Percentiles rank a stretch among this genome's conserved stretches.
Evolutionary conservation across 2,329 filamentous ascomycete genomes (phyloP).

Genomic region (Aspergillus fumigatiaffinis): DNA sequence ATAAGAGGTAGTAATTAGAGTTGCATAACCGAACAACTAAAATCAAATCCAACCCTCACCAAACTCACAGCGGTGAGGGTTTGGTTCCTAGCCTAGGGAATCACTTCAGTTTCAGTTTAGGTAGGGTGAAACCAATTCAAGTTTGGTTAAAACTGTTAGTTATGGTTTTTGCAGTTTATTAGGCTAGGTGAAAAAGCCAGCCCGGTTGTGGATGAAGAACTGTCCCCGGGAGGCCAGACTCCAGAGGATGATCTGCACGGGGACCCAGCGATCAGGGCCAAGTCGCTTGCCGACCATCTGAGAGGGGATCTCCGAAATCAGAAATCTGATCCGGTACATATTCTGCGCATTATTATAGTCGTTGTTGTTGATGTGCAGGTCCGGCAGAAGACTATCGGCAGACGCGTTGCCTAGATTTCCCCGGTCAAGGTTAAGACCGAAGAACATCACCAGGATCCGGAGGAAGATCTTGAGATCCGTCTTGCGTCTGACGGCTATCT

Average conservation of each 20-base stretch:
- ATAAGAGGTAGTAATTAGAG: too few species aligned
- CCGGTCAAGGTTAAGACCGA: conserved; percentile 25
- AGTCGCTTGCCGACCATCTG: conserved; percentile 28
- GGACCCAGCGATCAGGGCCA: conserved; percentile 28
- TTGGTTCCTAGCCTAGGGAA: too few species aligned
- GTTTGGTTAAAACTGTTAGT: too few species aligned
- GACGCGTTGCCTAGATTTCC: conserved; percentile 24
- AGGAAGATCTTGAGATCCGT: conserved; percentile 32
- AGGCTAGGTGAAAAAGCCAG: conserved; percentile 42
- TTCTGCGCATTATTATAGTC: conserved; percentile 30
- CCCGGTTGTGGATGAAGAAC: conserved; percentile 23
- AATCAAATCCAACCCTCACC: too few species aligned
- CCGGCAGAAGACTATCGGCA: conserved; percentile 24
- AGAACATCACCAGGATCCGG: conserved; percentile 47
- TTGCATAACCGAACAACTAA: too few species aligned
- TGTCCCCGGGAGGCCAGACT: conserved; percentile 22
- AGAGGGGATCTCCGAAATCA: conserved; percentile 29
- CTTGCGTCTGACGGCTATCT: conserved; percentile 21
- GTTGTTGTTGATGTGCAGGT: conserved; percentile 28
- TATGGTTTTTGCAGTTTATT: too few species aligned
- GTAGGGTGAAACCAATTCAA: too few species aligned
- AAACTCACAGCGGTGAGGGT: too few species aligned
- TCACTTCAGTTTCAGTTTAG: too few species aligned
- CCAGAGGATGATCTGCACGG: conserved; percentile 27
- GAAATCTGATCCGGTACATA: conserved; percentile 26